Conservation (phyloP, 176 grass and related monocot species). For the Otatea glauca region DNA sequence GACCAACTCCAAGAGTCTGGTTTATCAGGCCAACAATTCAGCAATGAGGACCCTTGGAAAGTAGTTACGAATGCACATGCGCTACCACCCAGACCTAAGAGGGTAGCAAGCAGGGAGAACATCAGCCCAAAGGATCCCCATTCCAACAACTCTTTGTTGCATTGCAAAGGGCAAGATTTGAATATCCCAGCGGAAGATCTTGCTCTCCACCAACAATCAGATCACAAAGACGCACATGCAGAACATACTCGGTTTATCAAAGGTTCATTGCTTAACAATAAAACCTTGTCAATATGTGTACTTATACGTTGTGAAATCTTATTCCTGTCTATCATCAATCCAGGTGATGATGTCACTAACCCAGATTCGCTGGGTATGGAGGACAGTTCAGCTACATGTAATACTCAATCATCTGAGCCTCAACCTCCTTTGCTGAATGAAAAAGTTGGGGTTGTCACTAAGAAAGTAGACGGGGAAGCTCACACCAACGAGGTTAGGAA, state of each 20-base stretch:
- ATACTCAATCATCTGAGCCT: conserved; percentile 54
- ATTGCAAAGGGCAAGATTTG: conserved; percentile 76
- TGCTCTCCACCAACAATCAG: conserved; percentile 38
- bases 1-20: conserved; percentile 60
- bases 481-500: conserved; percentile 63
- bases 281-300: conserved; percentile 13
- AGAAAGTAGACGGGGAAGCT: conserved; percentile 57
- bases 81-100: conserved; percentile 82
- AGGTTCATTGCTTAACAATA: conserved; percentile 50
- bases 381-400: conserved; percentile 50
- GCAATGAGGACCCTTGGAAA: conserved; percentile 52
- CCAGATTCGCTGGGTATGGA: conserved; percentile 67
- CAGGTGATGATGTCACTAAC: conserved; percentile 68
- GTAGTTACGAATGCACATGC: conserved; percentile 44
- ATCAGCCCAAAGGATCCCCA: conserved; percentile 63
- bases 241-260: conserved; percentile 55
- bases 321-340: conserved; percentile 43
- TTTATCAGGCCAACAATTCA: conserved; percentile 57
- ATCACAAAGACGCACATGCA: conserved; percentile 44
- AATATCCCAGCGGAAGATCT: conserved; percentile 63
- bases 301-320: conserved; percentile 32
- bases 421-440: conserved; percentile 48
- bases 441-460: conserved; percentile 46
- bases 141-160: conserved; percentile 49
- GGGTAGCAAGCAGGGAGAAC: conserved; percentile 74